A percentile compares a stretch with the other conserved stretches of the same genome.
phyloP scores from a whole-genome alignment of 495 filamentous ascomycete genomes.

The Aspergillus sclerotioniger region DNA sequence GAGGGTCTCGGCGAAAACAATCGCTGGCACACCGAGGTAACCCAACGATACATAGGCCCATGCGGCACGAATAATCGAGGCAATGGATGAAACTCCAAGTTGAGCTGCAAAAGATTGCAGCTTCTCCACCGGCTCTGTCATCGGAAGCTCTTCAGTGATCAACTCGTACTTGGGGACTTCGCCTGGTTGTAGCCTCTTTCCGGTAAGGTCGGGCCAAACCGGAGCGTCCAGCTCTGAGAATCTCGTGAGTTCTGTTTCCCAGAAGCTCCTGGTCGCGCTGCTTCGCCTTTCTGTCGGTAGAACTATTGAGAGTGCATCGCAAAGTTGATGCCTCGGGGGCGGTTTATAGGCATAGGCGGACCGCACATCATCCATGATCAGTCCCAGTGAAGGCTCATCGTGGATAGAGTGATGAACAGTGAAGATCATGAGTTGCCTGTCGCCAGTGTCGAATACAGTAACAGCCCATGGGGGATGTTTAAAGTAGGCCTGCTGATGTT shows the following conservation, averaged over 20 bases:
- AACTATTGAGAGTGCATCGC: slow-evolving; percentile 22
- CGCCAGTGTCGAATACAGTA: slow-evolving; percentile 26
- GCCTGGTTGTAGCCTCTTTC: slow-evolving; percentile 18
- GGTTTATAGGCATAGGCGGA: slow-evolving; percentile 25
- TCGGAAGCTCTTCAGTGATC: slow-evolving; percentile 13
- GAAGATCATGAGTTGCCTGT: slow-evolving; percentile 25
- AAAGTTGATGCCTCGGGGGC: slow-evolving; percentile 24
- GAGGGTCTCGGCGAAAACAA: slow-evolving; percentile 36
- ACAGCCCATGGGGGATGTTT: slow-evolving; percentile 30
- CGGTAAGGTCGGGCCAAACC: slow-evolving; percentile 33
- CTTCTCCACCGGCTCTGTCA: slow-evolving; percentile 17
- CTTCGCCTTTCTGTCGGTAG: slow-evolving; percentile 17
- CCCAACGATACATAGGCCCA: slow-evolving; percentile 29
- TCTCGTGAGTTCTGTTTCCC: slow-evolving; percentile 21
- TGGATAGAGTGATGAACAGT: slow-evolving; percentile 36
- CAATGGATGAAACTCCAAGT: slow-evolving; percentile 31
- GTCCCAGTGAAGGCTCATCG: slow-evolving; percentile 31
- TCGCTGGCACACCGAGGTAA: slow-evolving; percentile 31
- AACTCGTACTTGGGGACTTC: slow-evolving; percentile 15
- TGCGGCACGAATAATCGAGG: slow-evolving; percentile 29
- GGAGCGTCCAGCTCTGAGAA: slow-evolving; percentile 23
- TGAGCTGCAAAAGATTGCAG: slow-evolving; percentile 21
- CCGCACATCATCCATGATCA: slow-evolving; percentile 29
- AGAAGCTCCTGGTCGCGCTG: slow-evolving; percentile 24
- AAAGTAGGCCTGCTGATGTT: slow-evolving; percentile 27